These are phyloP conservation scores for Moesziomyces sp. DNA, from an alignment of 1,284 basidiomycete species.

Conservation along the genomic window DNA sequence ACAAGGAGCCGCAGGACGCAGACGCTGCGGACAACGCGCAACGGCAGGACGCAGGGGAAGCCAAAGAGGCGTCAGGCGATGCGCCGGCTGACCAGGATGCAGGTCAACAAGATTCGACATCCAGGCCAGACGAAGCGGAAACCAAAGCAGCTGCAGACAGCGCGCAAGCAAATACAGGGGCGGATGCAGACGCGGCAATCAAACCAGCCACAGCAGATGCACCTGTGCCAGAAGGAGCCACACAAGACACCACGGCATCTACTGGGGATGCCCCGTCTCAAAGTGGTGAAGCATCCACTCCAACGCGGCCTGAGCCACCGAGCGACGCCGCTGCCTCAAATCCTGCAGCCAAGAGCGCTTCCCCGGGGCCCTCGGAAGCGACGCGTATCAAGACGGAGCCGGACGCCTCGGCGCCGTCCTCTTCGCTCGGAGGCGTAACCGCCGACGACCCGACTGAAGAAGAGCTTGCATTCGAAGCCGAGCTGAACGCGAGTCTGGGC, in stretches of 20 bases:
- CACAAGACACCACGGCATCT: not conserved
- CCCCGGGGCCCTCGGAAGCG: not conserved
- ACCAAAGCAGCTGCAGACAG: not conserved
- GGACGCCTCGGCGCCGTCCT: slow-evolving; percentile 5
- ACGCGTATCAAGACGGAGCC: slow-evolving; percentile 8
- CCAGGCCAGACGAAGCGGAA: not conserved
- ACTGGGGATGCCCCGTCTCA: not conserved
- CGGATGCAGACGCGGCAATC: not conserved
- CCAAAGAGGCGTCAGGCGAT: no score
- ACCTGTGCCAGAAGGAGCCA: not conserved
- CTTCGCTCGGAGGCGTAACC: slow-evolving; percentile 4
- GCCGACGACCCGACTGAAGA: slow-evolving; percentile 48
- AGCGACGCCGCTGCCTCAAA: not conserved
- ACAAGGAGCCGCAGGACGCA: no score
- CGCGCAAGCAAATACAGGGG: not conserved
- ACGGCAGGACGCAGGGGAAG: not conserved
- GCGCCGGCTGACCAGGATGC: not conserved
- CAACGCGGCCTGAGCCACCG: not conserved
- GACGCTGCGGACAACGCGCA: not conserved
- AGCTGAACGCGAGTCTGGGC: slow-evolving; percentile 48
- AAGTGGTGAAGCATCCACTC: not conserved
- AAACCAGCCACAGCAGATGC: not conserved
- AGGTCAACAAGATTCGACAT: not conserved
- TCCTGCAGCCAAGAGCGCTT: not conserved
- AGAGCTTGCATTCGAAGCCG: slow-evolving; percentile 55